Evolutionary conservation across 139 green algal species (phyloP), one percentile per base, ranked within the genome.

Genomic region (Chlamydomonas schloesseri): DNA sequence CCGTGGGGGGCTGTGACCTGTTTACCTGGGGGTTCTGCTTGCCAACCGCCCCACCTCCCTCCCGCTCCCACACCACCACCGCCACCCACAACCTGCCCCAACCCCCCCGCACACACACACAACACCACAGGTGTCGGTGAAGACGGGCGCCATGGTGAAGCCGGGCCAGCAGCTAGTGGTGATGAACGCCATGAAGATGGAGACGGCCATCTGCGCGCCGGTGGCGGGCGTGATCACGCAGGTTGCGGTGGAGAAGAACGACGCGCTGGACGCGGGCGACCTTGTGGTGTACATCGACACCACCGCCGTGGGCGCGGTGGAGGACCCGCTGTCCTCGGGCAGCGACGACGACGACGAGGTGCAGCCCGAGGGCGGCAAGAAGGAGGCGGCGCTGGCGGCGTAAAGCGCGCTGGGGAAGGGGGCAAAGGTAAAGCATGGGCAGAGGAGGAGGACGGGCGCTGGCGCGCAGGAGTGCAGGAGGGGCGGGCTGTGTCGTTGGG

Each of bases 121-220:
- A 58, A 58, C 53, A 23, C 13, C 2, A 24, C 55, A 62, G 55
- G 55, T 74, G 69, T 87, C 42, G 10, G 68, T 84, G 23, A 89
- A 82, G 69, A 50, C 71, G 26, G 88, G 94, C 47, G 46, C 81
- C 3, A n/a, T 75, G 3, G 95, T 98, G 26, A 88, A 92, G 55
- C 94, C 96, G 31, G 97, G 97, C 14, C 90, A 97, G 91, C 73
- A 94, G 82, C 88, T 99, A 70, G 94, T 95, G 50, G 91, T 99
- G 62, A 92, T 99, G 87, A 94, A 87, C 47, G 97, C 97, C 17
- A 99, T 99, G 97, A 99, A 99, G 92, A 99, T 99, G 97, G 97
- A 99, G 93, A 99, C 97, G 0, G 93, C 91, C 17, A 94, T 99
- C n/a, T 92, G 90, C 24, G 93, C 96, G 37, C 96, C 96, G 0